A percentile compares a stretch with the other conserved stretches of the same genome.
phyloP scores from a whole-genome alignment of 208 protist species.

The Kentomonas sorsogonicus region DNA sequence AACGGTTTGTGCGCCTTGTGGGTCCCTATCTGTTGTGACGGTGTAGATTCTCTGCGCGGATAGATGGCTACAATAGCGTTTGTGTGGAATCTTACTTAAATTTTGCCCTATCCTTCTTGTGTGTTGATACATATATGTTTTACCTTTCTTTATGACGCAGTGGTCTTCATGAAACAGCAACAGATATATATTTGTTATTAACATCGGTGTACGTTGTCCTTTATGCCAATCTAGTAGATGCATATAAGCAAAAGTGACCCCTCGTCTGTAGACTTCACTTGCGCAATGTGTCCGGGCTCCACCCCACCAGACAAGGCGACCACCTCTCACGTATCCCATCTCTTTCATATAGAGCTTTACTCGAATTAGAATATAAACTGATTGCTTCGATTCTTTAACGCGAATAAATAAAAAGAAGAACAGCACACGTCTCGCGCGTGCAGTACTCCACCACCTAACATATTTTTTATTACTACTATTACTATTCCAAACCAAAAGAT shows the following conservation, averaged over 20 bases:
- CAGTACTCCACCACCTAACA: not conserved
- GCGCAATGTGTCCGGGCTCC: no score
- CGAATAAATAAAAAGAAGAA: no score
- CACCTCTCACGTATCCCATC: no score
- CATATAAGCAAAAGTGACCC: no score
- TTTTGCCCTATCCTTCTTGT: not conserved
- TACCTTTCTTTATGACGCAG: not conserved
- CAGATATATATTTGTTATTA: constrained; percentile 5
- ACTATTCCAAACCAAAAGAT: not conserved
- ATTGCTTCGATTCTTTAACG: not conserved
- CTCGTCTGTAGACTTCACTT: no score
- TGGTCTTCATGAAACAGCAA: not conserved
- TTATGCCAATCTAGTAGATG: no score
- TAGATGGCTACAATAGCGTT: not conserved
- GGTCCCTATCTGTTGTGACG: constrained; percentile 15
- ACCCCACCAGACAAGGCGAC: no score
- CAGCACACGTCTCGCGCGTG: no score
- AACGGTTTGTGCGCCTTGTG: constrained; percentile 20
- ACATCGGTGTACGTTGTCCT: no score
- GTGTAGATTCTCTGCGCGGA: not conserved
- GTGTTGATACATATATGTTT: not conserved
- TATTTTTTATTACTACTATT: constrained; percentile 3
- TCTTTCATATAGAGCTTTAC: no score
- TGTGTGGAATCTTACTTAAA: not conserved
- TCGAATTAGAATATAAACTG: no score